Percentiles rank a stretch among this genome's conserved stretches.
Evolutionary conservation across 306 rosid genomes (phyloP).

Genomic region (Luffa aegyptiaca): DNA sequence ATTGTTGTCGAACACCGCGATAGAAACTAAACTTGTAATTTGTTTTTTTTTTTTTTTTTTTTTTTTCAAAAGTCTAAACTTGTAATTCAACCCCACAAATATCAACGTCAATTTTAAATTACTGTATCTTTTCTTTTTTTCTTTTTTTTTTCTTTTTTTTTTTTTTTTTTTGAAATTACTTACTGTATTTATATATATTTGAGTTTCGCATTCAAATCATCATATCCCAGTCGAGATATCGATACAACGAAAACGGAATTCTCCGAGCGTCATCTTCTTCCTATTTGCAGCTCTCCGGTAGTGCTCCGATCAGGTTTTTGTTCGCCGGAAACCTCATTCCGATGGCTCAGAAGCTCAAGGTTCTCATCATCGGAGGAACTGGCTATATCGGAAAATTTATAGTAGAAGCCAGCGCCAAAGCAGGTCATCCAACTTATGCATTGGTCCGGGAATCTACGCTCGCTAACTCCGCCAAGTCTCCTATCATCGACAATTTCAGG

Average conservation of each 20-base stretch:
- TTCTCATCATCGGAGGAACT: constrained; percentile 31
- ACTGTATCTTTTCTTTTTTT: too few relatives aligned
- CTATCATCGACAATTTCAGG: constrained; percentile 21
- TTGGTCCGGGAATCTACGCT: constrained; percentile 26
- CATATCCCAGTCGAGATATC: too few relatives aligned
- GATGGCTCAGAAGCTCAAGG: constrained; percentile 19
- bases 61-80: too few relatives aligned
- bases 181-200: too few relatives aligned
- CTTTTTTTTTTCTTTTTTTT: too few relatives aligned
- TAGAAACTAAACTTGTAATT: too few relatives aligned
- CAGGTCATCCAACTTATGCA: constrained; percentile 22
- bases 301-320: background rate
- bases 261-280: background rate
- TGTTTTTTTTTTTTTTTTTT: too few relatives aligned
- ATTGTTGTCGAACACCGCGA: too few relatives aligned
- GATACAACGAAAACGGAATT: background rate
- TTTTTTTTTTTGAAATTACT: too few relatives aligned
- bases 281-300: background rate
- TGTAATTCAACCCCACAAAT: too few relatives aligned
- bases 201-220: background rate
- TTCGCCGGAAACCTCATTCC: background rate
- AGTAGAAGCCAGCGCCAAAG: constrained; percentile 30
- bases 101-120: too few relatives aligned
- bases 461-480: constrained; percentile 13
- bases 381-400: constrained; percentile 29